Base-by-base conservation (phyloP, 257 asterid genomes). In the Solanum neorickii region DNA sequence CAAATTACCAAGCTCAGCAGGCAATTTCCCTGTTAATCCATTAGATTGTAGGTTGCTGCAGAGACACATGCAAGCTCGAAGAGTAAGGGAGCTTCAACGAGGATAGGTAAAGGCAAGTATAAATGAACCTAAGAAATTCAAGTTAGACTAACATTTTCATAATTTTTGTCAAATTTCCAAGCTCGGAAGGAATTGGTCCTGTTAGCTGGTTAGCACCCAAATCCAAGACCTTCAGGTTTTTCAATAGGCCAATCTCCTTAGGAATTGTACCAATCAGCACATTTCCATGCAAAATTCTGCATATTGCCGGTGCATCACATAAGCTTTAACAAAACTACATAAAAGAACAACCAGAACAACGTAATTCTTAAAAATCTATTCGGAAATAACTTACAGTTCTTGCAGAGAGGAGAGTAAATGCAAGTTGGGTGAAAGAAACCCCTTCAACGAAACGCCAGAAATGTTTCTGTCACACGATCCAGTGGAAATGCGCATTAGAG, bases 21-120 rank as follows among this genome's bases (percentile, higher is more conserved):
- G 99, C 89, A 97, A 90, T 84, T 87, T 94, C 83, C 99, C 99
- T 1, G 95, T 96, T 91, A 97, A 88, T 49, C 98, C 98, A 89
- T 97, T 97, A 39, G 98, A 96, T 88, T 93, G 95, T 88, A 97
- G 94, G 90, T 96, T 93, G 90, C 99, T 95, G 88, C 87, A 90
- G 74, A 82, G 49, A 29, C 21, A 83, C 5, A 75, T 27, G 16
- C 4, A 31, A 49, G 69, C 68, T 31, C 80, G 47, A 88, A 84
- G 31, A 46, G 73, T 37, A 83, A 84, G 59, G 41, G 78, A 46
- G 87, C 23, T 88, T 86, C 56, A 37, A 10, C 15, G 33, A 20
- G 39, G 75, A 83, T 35, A 39, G 12, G 47, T 47, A 42, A n/a
- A 78, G 29, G 13, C 41, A 25, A 86, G 77, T 69, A 18, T 14